Evolutionary conservation across 1,284 basidiomycete species (phyloP), one percentile per base, ranked within the genome.

Genomic region (Rhodotorula sp.): DNA sequence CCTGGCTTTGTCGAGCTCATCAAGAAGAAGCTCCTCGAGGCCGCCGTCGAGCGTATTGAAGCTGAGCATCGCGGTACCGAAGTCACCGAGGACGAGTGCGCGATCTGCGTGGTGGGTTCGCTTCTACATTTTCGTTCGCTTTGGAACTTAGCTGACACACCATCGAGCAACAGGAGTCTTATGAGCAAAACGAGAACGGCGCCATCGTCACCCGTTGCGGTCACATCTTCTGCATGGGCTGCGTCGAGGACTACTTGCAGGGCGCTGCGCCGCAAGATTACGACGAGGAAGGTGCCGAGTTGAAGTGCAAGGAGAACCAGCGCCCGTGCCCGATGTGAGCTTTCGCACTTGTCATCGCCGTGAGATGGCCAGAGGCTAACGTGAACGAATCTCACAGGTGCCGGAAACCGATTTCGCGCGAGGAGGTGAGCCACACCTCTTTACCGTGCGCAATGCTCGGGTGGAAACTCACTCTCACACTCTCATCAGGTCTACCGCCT

Each of bases 271-370:
- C 18, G 22, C 64, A 62, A 12, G 64, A 60, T 22, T 58, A 69
- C 48, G 71, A 68, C 55, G 64, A 72, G 20, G 59, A 68, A 15
- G 59, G 37, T 15, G 33, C 58, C 48, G 68, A n/a, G 42, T 56
- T 46, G 45, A 55, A 66, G 33, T 70, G 66, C 69, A 62, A 60
- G 51, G 51, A 44, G 24, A 61, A 69, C 57, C 64, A 74, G 63
- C 73, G 73, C n/a, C 70, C 73, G 5, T 74, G 73, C 62, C 73
- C 73, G 15, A 44, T 58, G 62, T 70, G 22, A 46, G 49, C 49
- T 6, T 1, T 8, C 24, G 3, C 7, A 20, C 3, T n/a, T 24
- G n/a, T 12, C 22, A 10, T 44, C 37, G 56, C 14, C 0, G 22
- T 5, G 49, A 24, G 49, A 51, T 51, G 3, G 7, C 1, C 15